phyloP scores from a whole-genome alignment of 805 yeast species.

The Millerozyma acaciae region DNA sequence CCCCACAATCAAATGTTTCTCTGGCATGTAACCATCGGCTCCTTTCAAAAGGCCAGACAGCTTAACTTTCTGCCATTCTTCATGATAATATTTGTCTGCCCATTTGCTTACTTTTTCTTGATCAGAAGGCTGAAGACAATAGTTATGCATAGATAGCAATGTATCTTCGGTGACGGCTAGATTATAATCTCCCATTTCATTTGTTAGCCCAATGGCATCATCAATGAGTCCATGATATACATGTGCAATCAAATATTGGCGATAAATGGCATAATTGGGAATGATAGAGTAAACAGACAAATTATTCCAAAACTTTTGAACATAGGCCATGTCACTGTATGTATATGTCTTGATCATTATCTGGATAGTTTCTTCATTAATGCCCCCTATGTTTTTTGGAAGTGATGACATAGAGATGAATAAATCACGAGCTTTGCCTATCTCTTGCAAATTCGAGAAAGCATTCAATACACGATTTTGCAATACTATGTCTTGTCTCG shows the following conservation, averaged over 20 bases:
- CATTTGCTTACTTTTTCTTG: constrained; percentile 30
- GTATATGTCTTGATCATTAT: constrained; percentile 66
- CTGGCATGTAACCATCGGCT: constrained; percentile 29
- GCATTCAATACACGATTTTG: constrained; percentile 65
- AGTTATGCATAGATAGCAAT: constrained; percentile 45
- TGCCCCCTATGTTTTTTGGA: constrained; percentile 44
- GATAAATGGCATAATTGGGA: constrained; percentile 50
- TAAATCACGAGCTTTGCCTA: constrained; percentile 52
- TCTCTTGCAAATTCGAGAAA: constrained; percentile 54
- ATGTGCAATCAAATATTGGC: constrained; percentile 64
- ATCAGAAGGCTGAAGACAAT: constrained; percentile 27
- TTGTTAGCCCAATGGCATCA: constrained; percentile 51
- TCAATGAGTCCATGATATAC: constrained; percentile 60
- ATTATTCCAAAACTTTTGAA: constrained; percentile 58
- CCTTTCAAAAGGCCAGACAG: constrained; percentile 22
- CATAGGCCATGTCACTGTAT: constrained; percentile 50
- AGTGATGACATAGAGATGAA: constrained; percentile 57
- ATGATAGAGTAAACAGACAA: constrained; percentile 49
- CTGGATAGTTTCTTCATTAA: constrained; percentile 60
- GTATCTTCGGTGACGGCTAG: constrained; percentile 42
- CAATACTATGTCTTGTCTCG: constrained; percentile 50
- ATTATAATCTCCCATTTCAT: constrained; percentile 46
- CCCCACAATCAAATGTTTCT: constrained; percentile 22
- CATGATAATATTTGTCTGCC: constrained; percentile 26
- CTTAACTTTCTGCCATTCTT: constrained; percentile 24